Base-by-base conservation (phyloP, 2,329 filamentous ascomycete genomes). In the Dactylonectria macrodidyma region DNA sequence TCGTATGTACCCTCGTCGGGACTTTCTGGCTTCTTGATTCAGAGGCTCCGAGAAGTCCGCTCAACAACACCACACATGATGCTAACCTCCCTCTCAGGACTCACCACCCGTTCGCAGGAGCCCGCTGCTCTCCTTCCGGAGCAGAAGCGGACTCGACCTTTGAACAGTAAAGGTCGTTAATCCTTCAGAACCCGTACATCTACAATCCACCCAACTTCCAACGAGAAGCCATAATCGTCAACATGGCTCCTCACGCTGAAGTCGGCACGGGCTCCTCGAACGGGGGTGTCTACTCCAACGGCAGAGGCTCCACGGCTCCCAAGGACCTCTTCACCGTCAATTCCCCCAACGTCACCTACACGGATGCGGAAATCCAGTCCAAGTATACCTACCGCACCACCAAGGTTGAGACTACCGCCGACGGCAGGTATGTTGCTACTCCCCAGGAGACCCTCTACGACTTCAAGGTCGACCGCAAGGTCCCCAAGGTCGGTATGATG, bases 341-440 rank as follows among this genome's bases (percentile, higher is more conserved):
- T 80, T 97, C 95, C 71, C 93, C 95, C 80, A 97, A 98, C 79
- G 96, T 99, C 75, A 87, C 88, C 75, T 99, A 99, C 87, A 94
- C 93, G 69, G 92, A 96, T 80, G 84, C 89, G 74, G 91, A 94
- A 79, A 98, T 99, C 87, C 92, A 89, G 81, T 97, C 93, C 85
- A 95, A 93, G 86, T 99, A 98, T 86, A 94, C 93, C 75, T 99
- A 99, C 85, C 94, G 95, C 82, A 98, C 96, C 78, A 98, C 96
- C 66, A 90, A 90, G 76, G 92, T 99, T 78, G 88, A 89, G 74
- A 88, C 90, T 78, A 88, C 89, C 77, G 87, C 87, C 75, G 86
- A 91, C 76, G 95, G 95, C 81, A 93, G 92, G 83, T 92, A 92
- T 81, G 89, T 95, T 67, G 96, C 95, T 68, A 91, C 90, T 69